phyloP scores from a whole-genome alignment of 2,329 filamentous ascomycete species.

The Fusarium coicis region DNA sequence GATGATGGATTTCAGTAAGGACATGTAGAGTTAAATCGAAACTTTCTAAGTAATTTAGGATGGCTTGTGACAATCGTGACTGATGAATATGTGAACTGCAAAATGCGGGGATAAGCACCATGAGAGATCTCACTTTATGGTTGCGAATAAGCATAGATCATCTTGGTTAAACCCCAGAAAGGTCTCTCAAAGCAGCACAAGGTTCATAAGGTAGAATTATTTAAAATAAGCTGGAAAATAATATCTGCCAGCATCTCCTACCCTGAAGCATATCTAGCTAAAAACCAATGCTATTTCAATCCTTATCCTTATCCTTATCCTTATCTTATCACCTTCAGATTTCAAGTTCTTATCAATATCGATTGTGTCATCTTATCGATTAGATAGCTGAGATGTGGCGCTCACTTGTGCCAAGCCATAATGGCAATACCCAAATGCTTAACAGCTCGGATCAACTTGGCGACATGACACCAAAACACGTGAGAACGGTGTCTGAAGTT shows the following conservation, averaged over 20 bases:
- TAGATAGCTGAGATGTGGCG: neutral
- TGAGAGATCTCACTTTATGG: neutral
- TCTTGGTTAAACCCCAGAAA: rapidly evolving
- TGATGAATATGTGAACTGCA: too few species aligned
- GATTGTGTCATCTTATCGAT: neutral
- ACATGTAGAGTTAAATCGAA: too few species aligned
- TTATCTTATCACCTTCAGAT: neutral
- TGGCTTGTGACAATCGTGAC: too few species aligned
- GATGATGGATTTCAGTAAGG: neutral
- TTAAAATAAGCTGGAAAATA: neutral
- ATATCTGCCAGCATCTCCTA: neutral
- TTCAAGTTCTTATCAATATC: neutral
- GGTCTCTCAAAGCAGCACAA: neutral
- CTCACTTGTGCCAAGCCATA: neutral
- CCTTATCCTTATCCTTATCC: too few species aligned
- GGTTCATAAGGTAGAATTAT: neutral
- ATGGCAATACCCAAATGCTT: neutral
- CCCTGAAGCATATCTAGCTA: neutral
- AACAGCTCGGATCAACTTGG: rapidly evolving
- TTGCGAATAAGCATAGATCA: neutral
- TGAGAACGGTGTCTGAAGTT: neutral
- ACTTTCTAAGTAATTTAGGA: too few species aligned
- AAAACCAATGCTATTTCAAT: too few species aligned
- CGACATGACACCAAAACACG: neutral
- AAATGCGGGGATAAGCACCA: too few species aligned